Conservation (phyloP, 805 yeast genomes). For the Komagataella phaffii region DNA sequence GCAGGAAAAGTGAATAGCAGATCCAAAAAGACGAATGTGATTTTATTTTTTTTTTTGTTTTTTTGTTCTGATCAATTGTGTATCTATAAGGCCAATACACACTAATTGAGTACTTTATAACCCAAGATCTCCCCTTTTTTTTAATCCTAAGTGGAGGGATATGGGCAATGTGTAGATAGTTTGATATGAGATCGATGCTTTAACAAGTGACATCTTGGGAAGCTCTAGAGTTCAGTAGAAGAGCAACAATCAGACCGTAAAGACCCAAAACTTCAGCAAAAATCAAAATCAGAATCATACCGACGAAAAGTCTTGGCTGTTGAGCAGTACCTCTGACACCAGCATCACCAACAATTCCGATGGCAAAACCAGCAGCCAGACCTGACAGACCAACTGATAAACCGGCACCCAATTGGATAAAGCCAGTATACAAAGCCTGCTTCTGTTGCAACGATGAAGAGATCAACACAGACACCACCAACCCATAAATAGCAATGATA, state of each 20-base stretch:
- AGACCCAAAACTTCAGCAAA: slow-evolving; percentile 92
- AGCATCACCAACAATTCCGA: slow-evolving; percentile 93
- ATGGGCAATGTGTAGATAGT: neutral
- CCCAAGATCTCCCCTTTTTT: neutral
- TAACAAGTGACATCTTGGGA: slow-evolving; percentile 81
- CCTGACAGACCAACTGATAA: slow-evolving; percentile 94
- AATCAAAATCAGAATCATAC: slow-evolving; percentile 88
- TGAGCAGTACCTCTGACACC: slow-evolving; percentile 93
- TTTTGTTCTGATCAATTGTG: neutral
- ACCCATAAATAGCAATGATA: slow-evolving; percentile 96
- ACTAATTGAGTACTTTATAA: neutral
- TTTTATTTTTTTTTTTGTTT: too few species aligned
- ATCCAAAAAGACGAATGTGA: neutral
- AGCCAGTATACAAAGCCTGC: slow-evolving; percentile 93
- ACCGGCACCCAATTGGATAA: slow-evolving; percentile 97
- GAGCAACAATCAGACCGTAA: slow-evolving; percentile 96
- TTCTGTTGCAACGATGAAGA: slow-evolving; percentile 80
- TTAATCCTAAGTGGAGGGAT: neutral
- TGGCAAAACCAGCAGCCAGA: slow-evolving; percentile 96
- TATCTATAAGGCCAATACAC: neutral
- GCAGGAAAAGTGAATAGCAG: neutral
- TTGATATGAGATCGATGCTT: slow-evolving; percentile 6
- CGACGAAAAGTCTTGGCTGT: slow-evolving; percentile 88
- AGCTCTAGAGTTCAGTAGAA: slow-evolving; percentile 95
- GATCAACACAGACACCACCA: slow-evolving; percentile 90